Evolutionary conservation across 345 rosid genomes (phyloP).

Genomic region (Boechera stricta): DNA sequence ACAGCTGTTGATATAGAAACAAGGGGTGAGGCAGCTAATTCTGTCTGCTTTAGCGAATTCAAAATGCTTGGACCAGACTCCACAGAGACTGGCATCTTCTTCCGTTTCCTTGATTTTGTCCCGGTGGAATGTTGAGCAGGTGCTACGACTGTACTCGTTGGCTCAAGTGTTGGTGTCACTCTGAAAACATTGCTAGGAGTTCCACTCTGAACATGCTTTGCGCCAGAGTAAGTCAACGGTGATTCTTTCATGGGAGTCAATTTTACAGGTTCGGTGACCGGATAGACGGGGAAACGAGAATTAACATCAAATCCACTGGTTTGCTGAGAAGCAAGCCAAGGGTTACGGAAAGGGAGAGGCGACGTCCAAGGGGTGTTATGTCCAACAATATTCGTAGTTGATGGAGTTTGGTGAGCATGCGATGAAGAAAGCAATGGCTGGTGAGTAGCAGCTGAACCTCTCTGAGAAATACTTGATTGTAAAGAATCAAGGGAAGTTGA

Average conservation of each 20-base stretch:
- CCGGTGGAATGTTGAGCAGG: conserved; percentile 60
- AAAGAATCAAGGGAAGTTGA: conserved; percentile 61
- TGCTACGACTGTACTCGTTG: conserved; percentile 51
- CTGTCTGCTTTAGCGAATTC: conserved; percentile 56
- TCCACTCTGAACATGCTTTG: conserved; percentile 53
- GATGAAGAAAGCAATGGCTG: conserved; percentile 69
- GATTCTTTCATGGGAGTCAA: conserved; percentile 69
- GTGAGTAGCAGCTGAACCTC: conserved; percentile 65
- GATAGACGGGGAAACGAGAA: conserved; percentile 61
- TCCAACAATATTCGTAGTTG: conserved; percentile 62
- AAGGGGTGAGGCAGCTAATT: conserved; percentile 50
- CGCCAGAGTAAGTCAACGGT: conserved; percentile 53
- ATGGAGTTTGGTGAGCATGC: conserved; percentile 72
- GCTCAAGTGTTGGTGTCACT: conserved; percentile 53
- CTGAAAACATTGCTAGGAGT: conserved; percentile 52
- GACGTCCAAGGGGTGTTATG: conserved; percentile 76
- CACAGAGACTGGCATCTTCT: conserved; percentile 61
- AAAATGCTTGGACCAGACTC: conserved; percentile 53
- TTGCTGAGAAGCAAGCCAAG: conserved; percentile 77
- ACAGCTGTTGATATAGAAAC: conserved; percentile 46
- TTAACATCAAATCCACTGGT: conserved; percentile 63
- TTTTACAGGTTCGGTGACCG: conserved; percentile 63
- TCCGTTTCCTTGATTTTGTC: conserved; percentile 79
- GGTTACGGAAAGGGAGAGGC: conserved; percentile 66
- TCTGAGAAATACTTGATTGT: conserved; percentile 64